Percentiles rank a stretch among this genome's conserved stretches.
Conservation (phyloP, 176 grass and related monocot genomes). For the Oryza meyeriana region DNA sequence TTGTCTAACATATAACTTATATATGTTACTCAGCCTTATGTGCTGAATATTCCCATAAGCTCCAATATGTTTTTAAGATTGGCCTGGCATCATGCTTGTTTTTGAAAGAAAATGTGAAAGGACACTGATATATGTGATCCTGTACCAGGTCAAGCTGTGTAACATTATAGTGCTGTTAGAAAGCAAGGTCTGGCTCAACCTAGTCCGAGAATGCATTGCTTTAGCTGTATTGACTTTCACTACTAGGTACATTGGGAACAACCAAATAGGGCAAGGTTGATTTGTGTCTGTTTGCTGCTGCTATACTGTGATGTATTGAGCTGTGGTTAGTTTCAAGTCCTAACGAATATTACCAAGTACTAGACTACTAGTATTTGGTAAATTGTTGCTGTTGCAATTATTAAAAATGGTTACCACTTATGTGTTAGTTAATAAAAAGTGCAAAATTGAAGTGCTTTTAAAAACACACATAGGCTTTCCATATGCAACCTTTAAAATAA, state of each 20-base stretch:
- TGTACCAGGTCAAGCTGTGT: not conserved
- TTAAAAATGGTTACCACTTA: not conserved
- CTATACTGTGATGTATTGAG: not conserved
- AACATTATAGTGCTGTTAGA: slow-evolving; percentile 3
- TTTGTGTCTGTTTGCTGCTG: not conserved
- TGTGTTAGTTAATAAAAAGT: not conserved
- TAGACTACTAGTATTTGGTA: not conserved
- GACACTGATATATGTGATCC: not conserved
- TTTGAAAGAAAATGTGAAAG: slow-evolving; percentile 1
- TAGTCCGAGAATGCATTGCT: not conserved
- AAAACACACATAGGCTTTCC: not conserved
- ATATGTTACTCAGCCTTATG: slow-evolving; percentile 17
- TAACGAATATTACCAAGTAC: slow-evolving; percentile 10
- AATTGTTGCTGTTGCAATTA: not conserved
- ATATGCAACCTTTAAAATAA: not conserved
- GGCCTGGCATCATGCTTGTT: not conserved
- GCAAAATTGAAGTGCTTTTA: not conserved
- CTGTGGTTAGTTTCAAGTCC: not conserved
- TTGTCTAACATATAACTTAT: not conserved
- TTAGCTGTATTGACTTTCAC: not conserved
- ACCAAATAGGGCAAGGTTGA: slow-evolving; percentile 2
- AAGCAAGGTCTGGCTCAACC: slow-evolving; percentile 6
- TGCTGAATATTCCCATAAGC: not conserved
- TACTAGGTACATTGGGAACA: not conserved
- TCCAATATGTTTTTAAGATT: not conserved